phyloP scores from a whole-genome alignment of 305 asterid genomes.

The Fraxinus greggii region DNA sequence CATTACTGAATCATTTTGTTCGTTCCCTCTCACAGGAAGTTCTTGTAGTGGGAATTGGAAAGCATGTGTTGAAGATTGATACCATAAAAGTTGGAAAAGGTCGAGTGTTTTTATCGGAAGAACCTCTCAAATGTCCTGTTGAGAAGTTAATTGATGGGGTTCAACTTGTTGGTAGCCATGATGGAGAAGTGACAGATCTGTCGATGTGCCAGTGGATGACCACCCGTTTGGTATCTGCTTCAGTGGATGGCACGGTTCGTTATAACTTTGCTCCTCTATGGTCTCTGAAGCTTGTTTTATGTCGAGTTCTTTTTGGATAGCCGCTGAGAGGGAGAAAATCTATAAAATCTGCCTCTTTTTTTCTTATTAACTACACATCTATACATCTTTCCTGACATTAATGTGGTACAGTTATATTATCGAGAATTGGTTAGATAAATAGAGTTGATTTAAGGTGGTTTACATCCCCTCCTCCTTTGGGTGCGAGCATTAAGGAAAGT shows the following conservation, averaged over 20 bases:
- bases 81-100: slow-evolving; percentile 84
- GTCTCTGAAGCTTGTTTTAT: background rate
- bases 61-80: slow-evolving; percentile 66
- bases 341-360: background rate
- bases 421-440: background rate
- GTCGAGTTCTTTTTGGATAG: background rate
- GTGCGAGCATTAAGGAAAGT: background rate
- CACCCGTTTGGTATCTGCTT: slow-evolving; percentile 85
- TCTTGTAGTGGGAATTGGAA: slow-evolving; percentile 86
- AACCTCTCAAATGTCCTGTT: slow-evolving; percentile 70
- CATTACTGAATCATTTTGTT: slow-evolving; percentile 20
- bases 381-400: background rate
- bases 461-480: background rate
- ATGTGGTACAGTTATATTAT: background rate
- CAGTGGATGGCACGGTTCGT: slow-evolving; percentile 92
- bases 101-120: slow-evolving; percentile 66
- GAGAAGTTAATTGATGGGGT: slow-evolving; percentile 77
- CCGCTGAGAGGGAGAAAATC: background rate
- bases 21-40: slow-evolving; percentile 55
- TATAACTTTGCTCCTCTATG: slow-evolving; percentile 1
- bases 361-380: background rate
- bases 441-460: slow-evolving; percentile 8
- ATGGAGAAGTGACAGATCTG: slow-evolving; percentile 88
- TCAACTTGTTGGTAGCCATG: slow-evolving; percentile 86
- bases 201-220: slow-evolving; percentile 99